These are phyloP conservation scores for Globisporangium mamillatum DNA, from an alignment of 352 stramenopile species.

Conservation along the genomic window DNA sequence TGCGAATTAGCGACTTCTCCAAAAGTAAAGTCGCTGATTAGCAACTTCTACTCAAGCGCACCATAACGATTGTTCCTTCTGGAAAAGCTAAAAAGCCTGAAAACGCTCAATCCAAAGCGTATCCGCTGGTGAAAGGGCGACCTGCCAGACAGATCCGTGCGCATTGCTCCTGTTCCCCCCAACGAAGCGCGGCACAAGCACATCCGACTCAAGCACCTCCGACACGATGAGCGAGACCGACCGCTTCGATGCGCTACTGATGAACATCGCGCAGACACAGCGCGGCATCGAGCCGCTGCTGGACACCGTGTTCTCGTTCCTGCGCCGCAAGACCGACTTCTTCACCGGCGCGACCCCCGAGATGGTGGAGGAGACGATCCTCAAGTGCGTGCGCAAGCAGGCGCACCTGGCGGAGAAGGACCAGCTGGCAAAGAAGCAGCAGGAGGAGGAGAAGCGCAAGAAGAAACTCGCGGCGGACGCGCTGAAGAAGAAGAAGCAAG, in stretches of 20 bases:
- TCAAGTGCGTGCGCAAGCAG: conserved; percentile 92
- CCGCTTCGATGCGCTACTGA: conserved; percentile 93
- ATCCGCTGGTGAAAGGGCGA: conserved; percentile 9
- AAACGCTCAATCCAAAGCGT: background rate
- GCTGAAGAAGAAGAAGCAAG: conserved; percentile 55
- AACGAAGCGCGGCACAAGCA: conserved; percentile 8
- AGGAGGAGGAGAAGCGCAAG: conserved; percentile 76
- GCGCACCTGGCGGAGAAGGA: conserved; percentile 81
- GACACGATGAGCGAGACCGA: conserved; percentile 61
- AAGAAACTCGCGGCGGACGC: conserved; percentile 48
- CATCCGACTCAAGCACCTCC: background rate
- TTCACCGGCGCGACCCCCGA: conserved; percentile 90
- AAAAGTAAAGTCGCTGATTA: background rate
- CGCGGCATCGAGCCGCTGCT: conserved; percentile 97
- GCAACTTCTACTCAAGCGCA: background rate
- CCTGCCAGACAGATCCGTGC: background rate
- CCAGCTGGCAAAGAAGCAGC: conserved; percentile 66
- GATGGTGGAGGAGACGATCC: conserved; percentile 80
- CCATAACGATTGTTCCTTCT: conserved; percentile 6
- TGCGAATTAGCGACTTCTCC: background rate
- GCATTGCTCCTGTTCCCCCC: background rate
- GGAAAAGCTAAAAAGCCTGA: background rate
- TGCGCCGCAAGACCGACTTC: conserved; percentile 99
- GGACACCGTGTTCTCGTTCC: conserved; percentile 97
- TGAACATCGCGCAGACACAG: conserved; percentile 97